Percentiles rank a stretch among this genome's conserved stretches.
Conservation (phyloP, 345 rosid genomes). For the Eucalyptus fibrosa region DNA sequence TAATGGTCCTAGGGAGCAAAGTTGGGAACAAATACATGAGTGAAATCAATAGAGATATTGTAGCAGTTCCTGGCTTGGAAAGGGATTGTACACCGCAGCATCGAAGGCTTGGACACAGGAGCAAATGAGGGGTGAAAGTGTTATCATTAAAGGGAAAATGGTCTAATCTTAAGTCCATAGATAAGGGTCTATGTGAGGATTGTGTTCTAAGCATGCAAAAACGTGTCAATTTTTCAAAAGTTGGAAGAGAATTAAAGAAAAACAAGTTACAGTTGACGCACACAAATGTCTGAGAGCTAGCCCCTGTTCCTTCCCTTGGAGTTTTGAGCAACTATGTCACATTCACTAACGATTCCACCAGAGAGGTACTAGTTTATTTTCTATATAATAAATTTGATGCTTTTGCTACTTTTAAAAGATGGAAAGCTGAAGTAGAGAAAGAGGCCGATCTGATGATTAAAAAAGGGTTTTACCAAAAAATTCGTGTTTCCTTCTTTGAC, state of each 20-base stretch:
- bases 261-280: neutral
- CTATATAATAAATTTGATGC: neutral
- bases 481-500: neutral
- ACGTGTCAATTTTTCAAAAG: neutral
- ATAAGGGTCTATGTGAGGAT: neutral
- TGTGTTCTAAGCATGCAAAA: neutral
- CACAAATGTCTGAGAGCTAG: neutral
- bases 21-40: neutral
- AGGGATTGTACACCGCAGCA: neutral
- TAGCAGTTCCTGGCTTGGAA: neutral
- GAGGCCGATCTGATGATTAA: neutral
- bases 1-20: neutral
- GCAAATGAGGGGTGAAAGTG: neutral
- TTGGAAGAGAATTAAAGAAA: neutral
- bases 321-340: neutral
- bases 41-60: neutral
- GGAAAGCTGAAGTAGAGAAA: neutral
- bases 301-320: neutral
- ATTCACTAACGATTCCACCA: neutral
- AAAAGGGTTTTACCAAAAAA: neutral
- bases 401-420: neutral
- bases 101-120: neutral
- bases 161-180: neutral
- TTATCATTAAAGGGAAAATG: neutral
- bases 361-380: neutral